Evolutionary conservation across 2,329 filamentous ascomycete genomes (phyloP).

Genomic region (Penicillium italicum): DNA sequence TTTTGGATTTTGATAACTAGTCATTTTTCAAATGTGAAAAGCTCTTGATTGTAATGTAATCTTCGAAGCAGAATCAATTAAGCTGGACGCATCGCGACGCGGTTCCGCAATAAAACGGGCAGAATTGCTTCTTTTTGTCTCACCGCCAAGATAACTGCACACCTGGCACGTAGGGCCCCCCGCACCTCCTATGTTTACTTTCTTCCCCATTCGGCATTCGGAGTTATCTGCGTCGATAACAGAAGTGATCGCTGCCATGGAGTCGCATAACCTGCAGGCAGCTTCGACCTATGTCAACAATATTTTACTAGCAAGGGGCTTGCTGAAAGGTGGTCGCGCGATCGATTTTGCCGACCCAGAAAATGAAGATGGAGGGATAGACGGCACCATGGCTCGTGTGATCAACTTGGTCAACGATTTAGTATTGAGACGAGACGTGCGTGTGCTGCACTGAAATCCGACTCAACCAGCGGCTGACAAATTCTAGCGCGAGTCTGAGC

Average conservation of each 20-base stretch:
- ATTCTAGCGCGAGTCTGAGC: conserved; percentile 75
- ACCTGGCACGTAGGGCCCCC: conserved; percentile 17
- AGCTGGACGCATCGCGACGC: not conserved
- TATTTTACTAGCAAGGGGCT: conserved; percentile 59
- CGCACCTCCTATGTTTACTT: conserved; percentile 40
- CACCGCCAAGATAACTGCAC: conserved; percentile 17
- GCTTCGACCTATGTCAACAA: conserved; percentile 65
- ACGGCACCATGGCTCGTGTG: conserved; percentile 74
- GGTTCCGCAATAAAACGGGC: not conserved
- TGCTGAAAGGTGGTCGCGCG: conserved; percentile 54
- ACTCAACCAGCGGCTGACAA: conserved; percentile 11
- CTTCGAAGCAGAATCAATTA: not conserved
- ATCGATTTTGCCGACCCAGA: conserved; percentile 78
- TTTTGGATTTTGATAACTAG: not conserved
- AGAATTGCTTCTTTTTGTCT: conserved; percentile 5
- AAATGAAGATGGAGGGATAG: conserved; percentile 56
- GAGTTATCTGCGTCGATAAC: conserved; percentile 12
- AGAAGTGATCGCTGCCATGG: conserved; percentile 35
- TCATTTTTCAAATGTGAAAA: not conserved
- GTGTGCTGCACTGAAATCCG: conserved; percentile 30
- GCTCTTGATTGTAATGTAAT: not conserved
- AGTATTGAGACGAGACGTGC: conserved; percentile 81
- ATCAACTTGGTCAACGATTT: conserved; percentile 94
- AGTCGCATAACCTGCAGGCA: conserved; percentile 53
- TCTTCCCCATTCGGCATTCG: conserved; percentile 41